phyloP scores from a whole-genome alignment of 225 moss, liverwort and hornwort species.

The Polytrichum formosum region DNA sequence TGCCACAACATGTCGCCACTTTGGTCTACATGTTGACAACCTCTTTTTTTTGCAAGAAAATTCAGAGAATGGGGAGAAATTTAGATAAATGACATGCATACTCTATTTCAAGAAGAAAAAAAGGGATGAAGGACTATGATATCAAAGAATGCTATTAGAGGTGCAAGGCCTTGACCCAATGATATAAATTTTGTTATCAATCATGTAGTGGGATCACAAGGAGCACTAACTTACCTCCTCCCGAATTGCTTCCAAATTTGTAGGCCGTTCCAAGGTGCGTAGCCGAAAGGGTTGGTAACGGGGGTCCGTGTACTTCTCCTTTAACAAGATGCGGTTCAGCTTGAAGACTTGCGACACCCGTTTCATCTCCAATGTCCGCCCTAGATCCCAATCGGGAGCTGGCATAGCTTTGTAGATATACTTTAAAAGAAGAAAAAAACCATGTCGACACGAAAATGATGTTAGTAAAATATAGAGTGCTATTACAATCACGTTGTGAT shows the following conservation, averaged over 20 bases:
- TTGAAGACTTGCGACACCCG: slow-evolving; percentile 64
- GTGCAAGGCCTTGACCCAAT: too few relatives aligned
- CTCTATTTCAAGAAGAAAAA: too few relatives aligned
- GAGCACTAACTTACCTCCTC: slow-evolving; percentile 43
- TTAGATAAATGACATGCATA: too few relatives aligned
- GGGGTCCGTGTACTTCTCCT: slow-evolving; percentile 62
- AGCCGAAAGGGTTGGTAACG: slow-evolving; percentile 65
- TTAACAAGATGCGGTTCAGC: slow-evolving; percentile 50
- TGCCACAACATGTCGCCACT: not conserved
- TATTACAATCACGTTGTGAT: too few relatives aligned
- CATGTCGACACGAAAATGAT: too few relatives aligned
- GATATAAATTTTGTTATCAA: too few relatives aligned
- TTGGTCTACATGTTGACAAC: not conserved
- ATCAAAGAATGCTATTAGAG: too few relatives aligned
- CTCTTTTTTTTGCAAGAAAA: too few relatives aligned
- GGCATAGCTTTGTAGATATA: slow-evolving; percentile 57
- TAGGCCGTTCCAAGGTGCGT: slow-evolving; percentile 51
- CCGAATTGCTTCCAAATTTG: slow-evolving; percentile 59
- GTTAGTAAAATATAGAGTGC: too few relatives aligned
- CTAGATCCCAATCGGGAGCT: slow-evolving; percentile 61
- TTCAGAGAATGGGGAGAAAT: too few relatives aligned
- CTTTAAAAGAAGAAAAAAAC: slow-evolving; percentile 1
- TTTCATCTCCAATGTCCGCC: slow-evolving; percentile 60
- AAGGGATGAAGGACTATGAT: too few relatives aligned
- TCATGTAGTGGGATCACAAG: too few relatives aligned